Evolutionary conservation across 225 moss, liverwort and hornwort species (phyloP).

Genomic region (Asterella californica): DNA sequence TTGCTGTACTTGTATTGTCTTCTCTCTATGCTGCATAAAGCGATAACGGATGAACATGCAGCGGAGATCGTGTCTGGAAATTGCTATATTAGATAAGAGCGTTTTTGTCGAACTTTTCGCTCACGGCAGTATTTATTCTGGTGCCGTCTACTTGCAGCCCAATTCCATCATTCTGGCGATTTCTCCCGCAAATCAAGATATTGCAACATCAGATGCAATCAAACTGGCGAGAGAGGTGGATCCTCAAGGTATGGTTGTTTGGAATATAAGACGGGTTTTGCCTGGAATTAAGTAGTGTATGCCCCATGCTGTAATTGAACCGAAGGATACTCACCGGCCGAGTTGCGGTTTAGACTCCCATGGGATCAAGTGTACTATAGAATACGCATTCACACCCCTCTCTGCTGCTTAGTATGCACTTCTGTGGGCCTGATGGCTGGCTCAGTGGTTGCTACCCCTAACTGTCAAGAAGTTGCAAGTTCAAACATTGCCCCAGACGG

Average conservation of each 20-base stretch:
- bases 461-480: too few species aligned
- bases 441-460: too few species aligned
- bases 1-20: too few species aligned
- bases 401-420: too few species aligned
- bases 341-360: too few species aligned
- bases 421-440: too few species aligned
- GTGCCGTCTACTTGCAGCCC: slow-evolving; percentile 44
- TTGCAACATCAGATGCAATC: slow-evolving; percentile 92
- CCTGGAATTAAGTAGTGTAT: background rate
- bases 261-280: background rate
- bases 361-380: too few species aligned
- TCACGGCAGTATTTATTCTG: background rate
- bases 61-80: background rate
- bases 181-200: slow-evolving; percentile 89
- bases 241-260: slow-evolving; percentile 47
- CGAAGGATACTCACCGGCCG: too few species aligned
- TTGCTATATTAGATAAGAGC: too few species aligned
- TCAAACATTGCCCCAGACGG: too few species aligned
- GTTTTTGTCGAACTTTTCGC: background rate
- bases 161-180: slow-evolving; percentile 86
- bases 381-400: too few species aligned
- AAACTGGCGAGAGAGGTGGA: slow-evolving; percentile 86
- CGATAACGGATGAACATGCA: background rate
- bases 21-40: background rate
- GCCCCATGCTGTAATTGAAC: too few species aligned